Conservation (phyloP, 805 yeast genomes). For the Ogataea philodendri region DNA sequence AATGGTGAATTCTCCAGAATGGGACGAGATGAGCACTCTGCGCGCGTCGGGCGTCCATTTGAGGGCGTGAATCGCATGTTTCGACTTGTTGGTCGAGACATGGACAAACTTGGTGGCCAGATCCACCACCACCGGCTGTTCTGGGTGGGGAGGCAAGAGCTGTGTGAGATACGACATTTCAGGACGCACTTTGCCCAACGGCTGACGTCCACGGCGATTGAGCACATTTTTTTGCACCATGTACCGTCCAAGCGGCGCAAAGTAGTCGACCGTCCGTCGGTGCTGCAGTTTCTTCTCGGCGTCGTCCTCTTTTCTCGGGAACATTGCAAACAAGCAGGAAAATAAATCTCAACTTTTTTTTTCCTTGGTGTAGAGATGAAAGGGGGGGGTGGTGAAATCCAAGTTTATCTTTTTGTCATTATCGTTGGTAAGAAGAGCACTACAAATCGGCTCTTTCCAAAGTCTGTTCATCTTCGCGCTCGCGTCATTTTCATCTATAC, state of each 20-base stretch:
- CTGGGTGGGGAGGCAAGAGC: constrained; percentile 59
- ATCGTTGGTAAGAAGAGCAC: neutral
- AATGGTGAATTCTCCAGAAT: constrained; percentile 91
- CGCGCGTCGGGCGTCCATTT: constrained; percentile 97
- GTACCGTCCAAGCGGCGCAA: constrained; percentile 70
- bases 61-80: constrained; percentile 86
- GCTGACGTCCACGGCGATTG: constrained; percentile 34
- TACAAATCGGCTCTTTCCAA: no score
- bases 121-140: constrained; percentile 53
- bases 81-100: constrained; percentile 84
- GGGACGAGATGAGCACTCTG: constrained; percentile 82
- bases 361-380: constrained; percentile 9
- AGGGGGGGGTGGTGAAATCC: no score
- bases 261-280: constrained; percentile 76
- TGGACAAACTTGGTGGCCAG: constrained; percentile 82
- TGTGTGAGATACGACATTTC: constrained; percentile 64
- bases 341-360: neutral
- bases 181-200: constrained; percentile 59
- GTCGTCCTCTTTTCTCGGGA: constrained; percentile 18
- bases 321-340: constrained; percentile 1
- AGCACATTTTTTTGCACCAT: constrained; percentile 45
- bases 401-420: no score
- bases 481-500: no score
- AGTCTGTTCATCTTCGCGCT: no score
- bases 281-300: constrained; percentile 31